Conservation (phyloP, 2,329 filamentous ascomycete species). For the Pseudogymnoascus sp. region DNA sequence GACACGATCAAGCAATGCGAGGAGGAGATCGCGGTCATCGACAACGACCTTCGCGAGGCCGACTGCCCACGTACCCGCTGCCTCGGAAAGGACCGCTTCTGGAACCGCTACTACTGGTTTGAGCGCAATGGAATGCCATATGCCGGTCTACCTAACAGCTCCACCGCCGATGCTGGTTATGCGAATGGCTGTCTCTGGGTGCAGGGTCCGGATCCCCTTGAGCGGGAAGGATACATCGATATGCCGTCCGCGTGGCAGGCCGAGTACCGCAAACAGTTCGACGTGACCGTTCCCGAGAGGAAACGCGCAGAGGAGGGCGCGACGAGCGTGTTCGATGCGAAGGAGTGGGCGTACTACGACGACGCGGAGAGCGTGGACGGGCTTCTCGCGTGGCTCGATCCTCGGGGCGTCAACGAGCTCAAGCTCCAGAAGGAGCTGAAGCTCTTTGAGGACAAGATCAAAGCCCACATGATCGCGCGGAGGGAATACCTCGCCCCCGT, state of each 20-base stretch:
- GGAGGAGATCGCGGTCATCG: conserved; percentile 72
- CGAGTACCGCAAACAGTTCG: conserved; percentile 68
- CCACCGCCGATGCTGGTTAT: conserved; percentile 77
- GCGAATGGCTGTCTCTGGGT: conserved; percentile 95
- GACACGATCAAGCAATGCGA: conserved; percentile 73
- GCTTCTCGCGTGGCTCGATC: conserved; percentile 81
- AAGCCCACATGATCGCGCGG: conserved; percentile 71
- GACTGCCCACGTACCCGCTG: conserved; percentile 86
- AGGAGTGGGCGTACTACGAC: conserved; percentile 87
- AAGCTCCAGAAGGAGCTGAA: conserved; percentile 82
- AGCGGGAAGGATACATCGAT: conserved; percentile 79
- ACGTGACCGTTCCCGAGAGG: conserved; percentile 76
- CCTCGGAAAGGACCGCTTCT: conserved; percentile 90
- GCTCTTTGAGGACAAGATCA: conserved; percentile 66
- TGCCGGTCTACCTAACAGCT: conserved; percentile 76
- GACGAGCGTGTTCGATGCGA: conserved; percentile 66
- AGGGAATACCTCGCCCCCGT: conserved; percentile 56
- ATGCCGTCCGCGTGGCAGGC: conserved; percentile 60
- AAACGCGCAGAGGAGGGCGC: conserved; percentile 78
- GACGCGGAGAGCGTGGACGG: conserved; percentile 69
- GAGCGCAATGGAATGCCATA: conserved; percentile 98
- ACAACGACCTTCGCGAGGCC: conserved; percentile 88
- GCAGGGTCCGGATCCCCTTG: conserved; percentile 85
- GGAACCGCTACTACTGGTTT: conserved; percentile 99
- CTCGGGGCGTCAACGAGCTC: conserved; percentile 74